Evolutionary conservation across 169 alveolate genomes (phyloP).

Genomic region (Plasmodium inui): DNA sequence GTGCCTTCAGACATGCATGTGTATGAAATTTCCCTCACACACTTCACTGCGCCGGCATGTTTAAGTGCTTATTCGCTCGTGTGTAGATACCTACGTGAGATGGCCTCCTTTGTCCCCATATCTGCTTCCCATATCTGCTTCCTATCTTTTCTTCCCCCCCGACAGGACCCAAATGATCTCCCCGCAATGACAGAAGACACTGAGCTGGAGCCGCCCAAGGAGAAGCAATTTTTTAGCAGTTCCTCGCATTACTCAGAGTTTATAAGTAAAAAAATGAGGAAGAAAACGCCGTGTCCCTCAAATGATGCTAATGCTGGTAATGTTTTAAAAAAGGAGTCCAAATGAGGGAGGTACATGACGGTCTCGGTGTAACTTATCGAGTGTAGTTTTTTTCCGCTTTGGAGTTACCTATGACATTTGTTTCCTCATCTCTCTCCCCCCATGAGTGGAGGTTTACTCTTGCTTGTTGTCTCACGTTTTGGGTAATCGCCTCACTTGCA

Average conservation of each 20-base stretch:
- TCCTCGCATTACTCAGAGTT: slow-evolving; percentile 56
- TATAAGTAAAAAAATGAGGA: slow-evolving; percentile 21
- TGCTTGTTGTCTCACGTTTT: neutral
- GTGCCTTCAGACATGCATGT: no score
- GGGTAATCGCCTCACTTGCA: neutral
- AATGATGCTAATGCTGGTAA: slow-evolving; percentile 1
- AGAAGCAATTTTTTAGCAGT: slow-evolving; percentile 35
- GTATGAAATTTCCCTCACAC: no score
- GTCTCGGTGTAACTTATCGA: neutral
- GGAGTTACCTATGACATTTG: neutral
- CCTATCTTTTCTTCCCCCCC: neutral
- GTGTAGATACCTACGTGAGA: neutral
- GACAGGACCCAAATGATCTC: slow-evolving; percentile 10
- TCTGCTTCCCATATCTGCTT: neutral
- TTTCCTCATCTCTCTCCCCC: neutral
- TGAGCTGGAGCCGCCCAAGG: slow-evolving; percentile 20
- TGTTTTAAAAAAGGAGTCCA: neutral
- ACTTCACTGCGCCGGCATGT: no score
- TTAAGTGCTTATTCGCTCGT: neutral
- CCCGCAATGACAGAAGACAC: slow-evolving; percentile 26
- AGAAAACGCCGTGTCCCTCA: neutral
- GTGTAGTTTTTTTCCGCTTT: neutral
- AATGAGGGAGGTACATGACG: neutral
- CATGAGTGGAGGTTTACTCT: neutral
- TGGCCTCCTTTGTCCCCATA: neutral